Evolutionary conservation across 192 early-diverging fungal species (phyloP).

Genomic region (Phycomyces blakesleeanus): DNA sequence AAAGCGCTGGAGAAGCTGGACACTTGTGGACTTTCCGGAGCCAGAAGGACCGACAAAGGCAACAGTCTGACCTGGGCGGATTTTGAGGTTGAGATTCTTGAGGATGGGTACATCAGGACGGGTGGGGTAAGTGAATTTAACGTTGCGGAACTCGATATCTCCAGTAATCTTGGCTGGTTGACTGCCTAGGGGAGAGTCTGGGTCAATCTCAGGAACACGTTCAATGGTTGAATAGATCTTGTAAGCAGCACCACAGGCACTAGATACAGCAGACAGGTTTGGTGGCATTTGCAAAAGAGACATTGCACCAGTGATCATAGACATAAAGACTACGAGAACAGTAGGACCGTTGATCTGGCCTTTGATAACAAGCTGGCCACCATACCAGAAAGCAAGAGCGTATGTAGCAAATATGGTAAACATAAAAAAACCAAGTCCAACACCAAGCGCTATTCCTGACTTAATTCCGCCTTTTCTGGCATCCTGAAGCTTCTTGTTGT

Average conservation of each 20-base stretch:
- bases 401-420: conserved; percentile 73
- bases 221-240: conserved; percentile 81
- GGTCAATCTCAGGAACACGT: conserved; percentile 75
- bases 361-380: conserved; percentile 51
- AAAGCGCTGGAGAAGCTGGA: conserved; percentile 82
- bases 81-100: conserved; percentile 63
- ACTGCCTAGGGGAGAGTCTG: conserved; percentile 42
- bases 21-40: conserved; percentile 82
- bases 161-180: conserved; percentile 51
- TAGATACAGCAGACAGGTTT: conserved; percentile 68
- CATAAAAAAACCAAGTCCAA: conserved; percentile 71
- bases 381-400: conserved; percentile 84
- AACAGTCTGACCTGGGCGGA: conserved; percentile 78
- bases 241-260: conserved; percentile 75
- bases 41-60: conserved; percentile 90
- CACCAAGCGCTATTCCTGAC: conserved; percentile 56
- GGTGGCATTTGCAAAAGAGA: conserved; percentile 68
- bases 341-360: conserved; percentile 37
- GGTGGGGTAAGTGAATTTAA: conserved; percentile 85
- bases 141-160: conserved; percentile 69
- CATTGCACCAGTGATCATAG: conserved; percentile 77
- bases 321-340: conserved; percentile 84
- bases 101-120: conserved; percentile 81
- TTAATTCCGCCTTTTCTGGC: conserved; percentile 63
- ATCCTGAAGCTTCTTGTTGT: conserved; percentile 52